Evolutionary conservation across 75 land plant genomes (phyloP).

Genomic region (Pinus taeda): DNA sequence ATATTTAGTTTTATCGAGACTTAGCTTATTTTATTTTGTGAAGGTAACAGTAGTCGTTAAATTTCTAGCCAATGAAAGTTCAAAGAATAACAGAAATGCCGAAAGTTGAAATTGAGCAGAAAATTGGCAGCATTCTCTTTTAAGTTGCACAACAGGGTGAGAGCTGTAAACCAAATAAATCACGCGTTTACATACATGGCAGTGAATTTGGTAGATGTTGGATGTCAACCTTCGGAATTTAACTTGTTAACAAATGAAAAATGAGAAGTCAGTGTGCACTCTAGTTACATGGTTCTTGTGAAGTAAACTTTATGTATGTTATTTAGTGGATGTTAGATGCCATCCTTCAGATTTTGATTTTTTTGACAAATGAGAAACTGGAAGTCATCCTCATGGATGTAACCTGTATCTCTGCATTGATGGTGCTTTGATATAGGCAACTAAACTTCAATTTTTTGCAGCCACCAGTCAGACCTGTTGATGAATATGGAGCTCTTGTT

Average conservation of each 20-base stretch:
- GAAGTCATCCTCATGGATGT: background rate
- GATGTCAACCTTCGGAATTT: too few species aligned
- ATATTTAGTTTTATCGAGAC: too few species aligned
- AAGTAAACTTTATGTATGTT: background rate
- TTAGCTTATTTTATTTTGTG: too few species aligned
- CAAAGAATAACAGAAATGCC: background rate
- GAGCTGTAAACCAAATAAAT: background rate
- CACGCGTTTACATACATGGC: background rate
- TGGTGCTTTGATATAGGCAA: background rate
- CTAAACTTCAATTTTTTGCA: slow-evolving; percentile 13
- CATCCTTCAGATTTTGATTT: background rate
- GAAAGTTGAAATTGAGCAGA: background rate
- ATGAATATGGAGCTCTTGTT: slow-evolving; percentile 90
- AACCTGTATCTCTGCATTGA: background rate
- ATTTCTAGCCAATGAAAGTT: background rate
- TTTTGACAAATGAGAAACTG: background rate
- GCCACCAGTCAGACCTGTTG: slow-evolving; percentile 70
- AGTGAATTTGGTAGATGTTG: too few species aligned
- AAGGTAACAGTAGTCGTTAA: too few species aligned
- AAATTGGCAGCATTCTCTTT: background rate
- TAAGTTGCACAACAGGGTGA: background rate
- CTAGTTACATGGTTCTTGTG: background rate
- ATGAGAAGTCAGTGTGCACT: background rate
- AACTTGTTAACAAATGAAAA: too few species aligned
- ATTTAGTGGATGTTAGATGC: background rate